Evolutionary conservation across 2,329 filamentous ascomycete genomes (phyloP).

Genomic region (Fusarium coffeatum): DNA sequence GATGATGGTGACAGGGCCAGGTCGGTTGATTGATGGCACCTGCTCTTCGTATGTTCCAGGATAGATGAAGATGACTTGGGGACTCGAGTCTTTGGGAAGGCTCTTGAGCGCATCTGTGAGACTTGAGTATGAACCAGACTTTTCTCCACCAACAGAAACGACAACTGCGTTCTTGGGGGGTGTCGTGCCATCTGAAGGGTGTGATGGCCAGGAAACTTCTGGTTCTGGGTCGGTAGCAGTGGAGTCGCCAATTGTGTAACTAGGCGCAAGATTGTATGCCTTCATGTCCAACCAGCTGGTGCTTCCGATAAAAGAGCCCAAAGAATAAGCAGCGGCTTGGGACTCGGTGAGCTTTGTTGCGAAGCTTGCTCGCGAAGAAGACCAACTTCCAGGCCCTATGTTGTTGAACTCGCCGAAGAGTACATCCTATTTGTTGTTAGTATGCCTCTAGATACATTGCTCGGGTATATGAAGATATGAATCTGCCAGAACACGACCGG

Average conservation of each 20-base stretch:
- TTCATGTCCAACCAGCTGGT: conserved; percentile 44
- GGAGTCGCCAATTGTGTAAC: conserved; percentile 24
- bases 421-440: conserved; percentile 52
- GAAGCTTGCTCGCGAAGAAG: conserved; percentile 33
- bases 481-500: background rate
- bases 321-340: conserved; percentile 33
- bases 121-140: conserved; percentile 45
- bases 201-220: conserved; percentile 23
- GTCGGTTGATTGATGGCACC: conserved; percentile 52
- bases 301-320: conserved; percentile 36
- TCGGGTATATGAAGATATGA: background rate
- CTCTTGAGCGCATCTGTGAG: conserved; percentile 48
- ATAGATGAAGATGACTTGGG: conserved; percentile 57
- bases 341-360: conserved; percentile 39
- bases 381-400: conserved; percentile 55
- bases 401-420: conserved; percentile 70
- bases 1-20: conserved; percentile 56
- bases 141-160: conserved; percentile 51
- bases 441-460: too few species aligned
- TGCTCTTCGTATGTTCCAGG: conserved; percentile 59
- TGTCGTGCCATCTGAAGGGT: conserved; percentile 55
- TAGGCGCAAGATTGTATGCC: conserved; percentile 41
- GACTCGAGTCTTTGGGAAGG: conserved; percentile 49
- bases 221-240: conserved; percentile 12
- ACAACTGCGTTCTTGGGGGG: conserved; percentile 56